phyloP scores from a whole-genome alignment of 208 protist genomes.

The Leishmania braziliensis region DNA sequence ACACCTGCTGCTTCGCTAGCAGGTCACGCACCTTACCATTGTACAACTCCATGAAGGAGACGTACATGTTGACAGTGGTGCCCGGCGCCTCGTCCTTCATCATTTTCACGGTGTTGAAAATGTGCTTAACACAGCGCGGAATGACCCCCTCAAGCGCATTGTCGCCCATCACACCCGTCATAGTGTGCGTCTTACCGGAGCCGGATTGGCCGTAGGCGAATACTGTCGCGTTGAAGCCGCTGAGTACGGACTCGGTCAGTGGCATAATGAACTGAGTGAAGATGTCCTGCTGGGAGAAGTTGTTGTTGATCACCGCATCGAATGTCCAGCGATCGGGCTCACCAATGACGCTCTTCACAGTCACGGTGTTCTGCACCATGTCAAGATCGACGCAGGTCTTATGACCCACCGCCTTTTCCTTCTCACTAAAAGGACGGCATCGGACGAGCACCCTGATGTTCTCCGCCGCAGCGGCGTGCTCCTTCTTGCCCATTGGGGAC shows the following conservation, averaged over 20 bases:
- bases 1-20: constrained; percentile 84
- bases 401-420: constrained; percentile 76
- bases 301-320: constrained; percentile 91
- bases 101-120: constrained; percentile 72
- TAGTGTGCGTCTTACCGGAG: constrained; percentile 95
- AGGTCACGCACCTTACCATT: constrained; percentile 91
- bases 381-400: constrained; percentile 82
- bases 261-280: constrained; percentile 89
- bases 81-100: constrained; percentile 42
- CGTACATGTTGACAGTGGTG: constrained; percentile 68
- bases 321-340: constrained; percentile 87
- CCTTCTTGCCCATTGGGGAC: constrained; percentile 69
- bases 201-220: constrained; percentile 96
- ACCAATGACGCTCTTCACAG: constrained; percentile 59
- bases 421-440: constrained; percentile 83
- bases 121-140: constrained; percentile 78
- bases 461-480: constrained; percentile 58
- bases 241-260: constrained; percentile 83
- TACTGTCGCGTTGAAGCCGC: constrained; percentile 93
- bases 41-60: constrained; percentile 89
- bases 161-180: constrained; percentile 79
- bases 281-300: constrained; percentile 85
- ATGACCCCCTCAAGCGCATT: constrained; percentile 72
- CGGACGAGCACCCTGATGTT: constrained; percentile 91
- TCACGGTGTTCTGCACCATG: constrained; percentile 69